Evolutionary conservation across 306 rosid genomes (phyloP).

Genomic region (Senna siamea): DNA sequence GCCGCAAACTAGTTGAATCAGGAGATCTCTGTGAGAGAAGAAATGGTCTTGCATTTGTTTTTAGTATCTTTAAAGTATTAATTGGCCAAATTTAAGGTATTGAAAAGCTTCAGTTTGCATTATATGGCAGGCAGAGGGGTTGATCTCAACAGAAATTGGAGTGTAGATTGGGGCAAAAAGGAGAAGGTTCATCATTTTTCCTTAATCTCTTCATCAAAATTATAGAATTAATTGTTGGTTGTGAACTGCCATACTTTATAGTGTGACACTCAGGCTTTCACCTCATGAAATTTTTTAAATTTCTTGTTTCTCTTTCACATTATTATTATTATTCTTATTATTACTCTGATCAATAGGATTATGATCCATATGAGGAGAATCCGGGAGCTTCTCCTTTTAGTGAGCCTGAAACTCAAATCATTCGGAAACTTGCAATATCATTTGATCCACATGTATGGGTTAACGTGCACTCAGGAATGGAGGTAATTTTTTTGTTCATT

Average conservation of each 20-base stretch:
- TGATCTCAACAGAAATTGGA: conserved; percentile 98
- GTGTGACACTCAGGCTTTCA: neutral
- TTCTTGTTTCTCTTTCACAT: conserved; percentile 33
- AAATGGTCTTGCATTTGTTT: conserved; percentile 67
- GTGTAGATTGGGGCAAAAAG: conserved; percentile 99
- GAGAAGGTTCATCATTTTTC: conserved; percentile 68
- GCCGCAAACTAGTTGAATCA: conserved; percentile 87
- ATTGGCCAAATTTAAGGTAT: conserved; percentile 31
- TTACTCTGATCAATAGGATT: conserved; percentile 63
- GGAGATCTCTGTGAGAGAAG: conserved; percentile 96
- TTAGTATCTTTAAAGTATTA: conserved; percentile 25
- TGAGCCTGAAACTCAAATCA: conserved; percentile 96
- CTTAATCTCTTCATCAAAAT: conserved; percentile 13
- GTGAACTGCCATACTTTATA: too few species aligned
- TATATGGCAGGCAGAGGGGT: conserved; percentile 90
- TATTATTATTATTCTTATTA: conserved; percentile 25
- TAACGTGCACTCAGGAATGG: conserved; percentile 99
- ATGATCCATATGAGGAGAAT: conserved; percentile 97
- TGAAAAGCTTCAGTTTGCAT: conserved; percentile 43
- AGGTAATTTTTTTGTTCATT: conserved; percentile 53
- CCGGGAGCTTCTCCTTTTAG: conserved; percentile 94
- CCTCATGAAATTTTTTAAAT: conserved; percentile 22
- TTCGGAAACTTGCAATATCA: conserved; percentile 85
- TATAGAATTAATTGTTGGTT: neutral
- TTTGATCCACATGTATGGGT: conserved; percentile 96